Evolutionary conservation across 192 early-diverging fungal genomes (phyloP).

Genomic region (Kappamyces sp.): DNA sequence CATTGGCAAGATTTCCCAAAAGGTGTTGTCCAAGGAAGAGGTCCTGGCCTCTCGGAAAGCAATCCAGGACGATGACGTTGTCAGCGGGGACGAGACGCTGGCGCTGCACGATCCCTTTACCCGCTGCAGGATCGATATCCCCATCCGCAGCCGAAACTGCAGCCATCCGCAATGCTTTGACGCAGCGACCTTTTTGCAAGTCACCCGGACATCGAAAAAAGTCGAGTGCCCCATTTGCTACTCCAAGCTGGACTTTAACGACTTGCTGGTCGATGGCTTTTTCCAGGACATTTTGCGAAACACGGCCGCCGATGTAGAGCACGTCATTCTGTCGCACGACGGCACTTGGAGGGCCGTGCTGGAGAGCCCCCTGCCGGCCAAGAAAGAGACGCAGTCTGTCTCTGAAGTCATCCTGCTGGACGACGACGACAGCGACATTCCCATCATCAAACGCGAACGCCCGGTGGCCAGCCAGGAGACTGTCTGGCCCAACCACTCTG

Average conservation of each 20-base stretch:
- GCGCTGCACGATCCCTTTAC: constrained; percentile 9
- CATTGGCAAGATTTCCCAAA: too few species aligned
- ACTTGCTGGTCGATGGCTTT: constrained; percentile 14
- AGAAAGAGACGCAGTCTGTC: not conserved
- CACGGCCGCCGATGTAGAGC: constrained; percentile 4
- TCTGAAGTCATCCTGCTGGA: too few species aligned
- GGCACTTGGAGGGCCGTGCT: not conserved
- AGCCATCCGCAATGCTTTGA: constrained; percentile 15
- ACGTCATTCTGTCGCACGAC: not conserved
- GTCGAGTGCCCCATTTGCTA: constrained; percentile 12
- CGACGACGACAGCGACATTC: too few species aligned
- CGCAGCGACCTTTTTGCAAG: not conserved
- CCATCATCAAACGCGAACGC: too few species aligned
- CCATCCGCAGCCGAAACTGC: not conserved
- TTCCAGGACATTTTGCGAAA: not conserved
- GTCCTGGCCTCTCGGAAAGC: too few species aligned
- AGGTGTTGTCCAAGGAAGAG: too few species aligned
- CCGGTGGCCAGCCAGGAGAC: too few species aligned
- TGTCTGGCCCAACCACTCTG: too few species aligned
- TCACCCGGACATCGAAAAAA: not conserved
- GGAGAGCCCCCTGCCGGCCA: not conserved
- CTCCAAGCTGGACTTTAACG: not conserved
- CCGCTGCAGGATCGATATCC: not conserved
- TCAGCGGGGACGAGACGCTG: constrained; percentile 5
- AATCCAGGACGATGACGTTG: not conserved